Evolutionary conservation across 176 grass and related monocot species (phyloP), one percentile per base, ranked within the genome.

Genomic region (Paspalum notatum): DNA sequence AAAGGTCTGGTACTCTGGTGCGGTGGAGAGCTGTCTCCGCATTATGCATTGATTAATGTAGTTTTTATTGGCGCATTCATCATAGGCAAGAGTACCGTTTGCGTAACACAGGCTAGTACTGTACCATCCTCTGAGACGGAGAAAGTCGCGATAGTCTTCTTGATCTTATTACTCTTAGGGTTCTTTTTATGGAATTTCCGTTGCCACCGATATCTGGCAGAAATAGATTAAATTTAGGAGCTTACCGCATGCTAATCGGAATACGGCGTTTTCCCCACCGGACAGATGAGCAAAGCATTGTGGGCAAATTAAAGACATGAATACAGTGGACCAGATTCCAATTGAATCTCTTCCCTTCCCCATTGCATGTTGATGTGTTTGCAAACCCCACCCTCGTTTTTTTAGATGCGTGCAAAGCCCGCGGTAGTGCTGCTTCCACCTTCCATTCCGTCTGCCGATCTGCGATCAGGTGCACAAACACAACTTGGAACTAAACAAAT

Each of bases 401-500:
- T 65, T 21, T 43, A 21, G 40, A 44, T 13, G 65, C 10, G 65
- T 40, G n/a, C n/a, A n/a, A 12, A 43, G 4, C 39, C 3, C 64
- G 39, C 7, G 40, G 1, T 12, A 22, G 3, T 8, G 45, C 25
- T 37, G 68, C 68, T 72, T 72, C 15, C 46, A 71, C 32, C 68
- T 72, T 51, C 15, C 46, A 71, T 71, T 37, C 8, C 15, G 37
- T 72, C 46, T 11, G 46, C 22, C 16, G 42, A 59, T 10, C 21
- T 20, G 62, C 18, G 17, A 20, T 17, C 43, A 27, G 58, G 27
- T 48, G 67, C 68, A 49, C n/a, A 49, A 25, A 71, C 62, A 39
- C 68, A 71, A 71, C 41, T 71, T 71, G 68, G 22, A 71, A 49
- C 27, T 27, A 27, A 61, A 71, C 9, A 49, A 49, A 49, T 22